Evolutionary conservation across 1,139 yeast genomes (phyloP).

Genomic region (Trichomonascaceae sp.): DNA sequence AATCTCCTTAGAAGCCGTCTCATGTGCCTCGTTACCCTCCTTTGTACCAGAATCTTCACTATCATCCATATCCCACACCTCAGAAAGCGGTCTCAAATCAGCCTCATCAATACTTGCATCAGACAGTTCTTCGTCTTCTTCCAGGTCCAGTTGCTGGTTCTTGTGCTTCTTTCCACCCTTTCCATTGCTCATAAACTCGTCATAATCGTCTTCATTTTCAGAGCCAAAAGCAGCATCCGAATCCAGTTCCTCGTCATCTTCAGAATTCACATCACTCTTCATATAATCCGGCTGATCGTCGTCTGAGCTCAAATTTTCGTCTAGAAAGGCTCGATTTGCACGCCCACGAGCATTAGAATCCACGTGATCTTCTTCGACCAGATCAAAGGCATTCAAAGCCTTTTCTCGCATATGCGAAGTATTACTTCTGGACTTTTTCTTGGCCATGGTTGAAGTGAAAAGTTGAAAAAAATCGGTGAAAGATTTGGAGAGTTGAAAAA

Average conservation of each 20-base stretch:
- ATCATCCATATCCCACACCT: constrained; percentile 81
- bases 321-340: constrained; percentile 12
- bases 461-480: neutral
- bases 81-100: constrained; percentile 70
- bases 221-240: constrained; percentile 40
- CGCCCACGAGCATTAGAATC: constrained; percentile 18
- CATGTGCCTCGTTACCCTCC: constrained; percentile 40
- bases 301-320: constrained; percentile 16
- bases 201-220: constrained; percentile 25
- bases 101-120: constrained; percentile 56
- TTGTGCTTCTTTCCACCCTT: constrained; percentile 21
- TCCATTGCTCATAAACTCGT: constrained; percentile 18
- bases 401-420: constrained; percentile 15
- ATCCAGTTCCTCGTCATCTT: constrained; percentile 40
- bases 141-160: constrained; percentile 20
- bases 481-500: neutral
- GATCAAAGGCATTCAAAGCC: constrained; percentile 44
- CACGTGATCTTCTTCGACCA: constrained; percentile 38
- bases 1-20: constrained; percentile 32
- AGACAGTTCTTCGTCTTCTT: constrained; percentile 35
- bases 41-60: constrained; percentile 21
- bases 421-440: constrained; percentile 5
- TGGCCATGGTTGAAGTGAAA: constrained; percentile 8
- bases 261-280: constrained; percentile 20
- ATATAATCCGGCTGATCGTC: constrained; percentile 18